Base-by-base conservation (phyloP, 129 eudicot species). In the Pulicaria dysenterica region DNA sequence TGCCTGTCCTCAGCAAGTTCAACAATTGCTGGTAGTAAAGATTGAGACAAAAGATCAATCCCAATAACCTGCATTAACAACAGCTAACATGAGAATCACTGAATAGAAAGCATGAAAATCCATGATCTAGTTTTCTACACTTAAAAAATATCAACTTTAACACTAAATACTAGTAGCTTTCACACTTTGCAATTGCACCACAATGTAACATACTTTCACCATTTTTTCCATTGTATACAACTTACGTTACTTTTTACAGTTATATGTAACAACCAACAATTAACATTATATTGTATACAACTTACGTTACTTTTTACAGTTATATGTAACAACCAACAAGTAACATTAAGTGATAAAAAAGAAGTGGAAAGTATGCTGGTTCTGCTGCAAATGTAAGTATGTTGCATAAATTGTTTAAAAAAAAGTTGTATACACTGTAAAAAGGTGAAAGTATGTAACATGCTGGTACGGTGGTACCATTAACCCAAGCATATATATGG, bases 1-100 rank as follows among this genome's bases (percentile, higher is more conserved):
- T 92, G 96, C 69, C 96, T 90, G 73, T 92, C 98, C 72, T 92
- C 98, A 14, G 96, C 96, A 70, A 92, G 92, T 91, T 92, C 98
- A 62, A 92, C 96, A 37, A 89, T 92, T 34, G 96, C 95, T 36
- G 98, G 98, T 61, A 92, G 48, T 53, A 93, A 77, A 62, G 98
- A 89, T 67, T 87, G 98, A 11, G 98, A 93, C 65, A 92, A 74
- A n/a, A 93, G 83, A 89, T 93, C 96, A 38, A 93, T 89, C 55
- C 98, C 98, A 68, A 93, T 87, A 66, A 93, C 98, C 98, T 93
- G 86, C 73, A 81, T 71, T 1, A 43, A 54, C 37, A 5, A 60
- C 38, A 73, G 58, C 53, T 12, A 42, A 44, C 19, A 66, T 69
- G 41, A 68, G 42, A 55, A 77, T 40, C 8, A 65, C 14, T 42